phyloP scores from a whole-genome alignment of 805 yeast genomes.

The Ogataea corticis region DNA sequence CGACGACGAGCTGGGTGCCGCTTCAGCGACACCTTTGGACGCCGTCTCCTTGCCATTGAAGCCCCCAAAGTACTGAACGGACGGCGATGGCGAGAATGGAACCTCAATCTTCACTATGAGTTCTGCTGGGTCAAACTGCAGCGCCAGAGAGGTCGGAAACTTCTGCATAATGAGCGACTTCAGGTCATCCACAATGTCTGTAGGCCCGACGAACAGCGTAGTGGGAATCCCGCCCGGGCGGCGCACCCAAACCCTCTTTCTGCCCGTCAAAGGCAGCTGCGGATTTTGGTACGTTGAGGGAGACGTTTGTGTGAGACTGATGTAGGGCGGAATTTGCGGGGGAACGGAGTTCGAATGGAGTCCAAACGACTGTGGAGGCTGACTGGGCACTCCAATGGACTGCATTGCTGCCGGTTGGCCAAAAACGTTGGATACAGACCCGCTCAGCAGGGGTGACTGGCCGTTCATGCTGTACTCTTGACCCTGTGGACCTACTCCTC shows the following conservation, averaged over 20 bases:
- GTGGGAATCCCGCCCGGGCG: conserved; percentile 61
- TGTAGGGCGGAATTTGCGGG: conserved; percentile 16
- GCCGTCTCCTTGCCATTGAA: neutral
- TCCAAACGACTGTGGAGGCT: neutral
- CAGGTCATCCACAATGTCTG: conserved; percentile 79
- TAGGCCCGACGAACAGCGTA: conserved; percentile 57
- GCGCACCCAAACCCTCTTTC: conserved; percentile 57
- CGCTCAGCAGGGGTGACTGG: conserved; percentile 4
- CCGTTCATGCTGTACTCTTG: conserved; percentile 5
- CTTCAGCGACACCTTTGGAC: neutral
- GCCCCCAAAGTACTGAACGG: conserved; percentile 1
- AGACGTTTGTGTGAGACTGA: conserved; percentile 18
- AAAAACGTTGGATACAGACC: neutral
- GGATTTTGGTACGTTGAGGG: conserved; percentile 15
- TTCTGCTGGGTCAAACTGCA: conserved; percentile 70
- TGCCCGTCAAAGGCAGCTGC: conserved; percentile 18
- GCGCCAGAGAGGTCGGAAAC: conserved; percentile 66
- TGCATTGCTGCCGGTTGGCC: neutral
- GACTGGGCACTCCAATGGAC: neutral
- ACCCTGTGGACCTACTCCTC: conserved; percentile 3
- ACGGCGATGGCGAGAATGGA: conserved; percentile 15
- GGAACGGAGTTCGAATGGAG: neutral
- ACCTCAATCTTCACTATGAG: conserved; percentile 38
- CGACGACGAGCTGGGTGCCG: conserved; percentile 8
- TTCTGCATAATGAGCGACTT: conserved; percentile 63